Conservation (phyloP, 176 grass and related monocot species). For the Oryza brachyantha region DNA sequence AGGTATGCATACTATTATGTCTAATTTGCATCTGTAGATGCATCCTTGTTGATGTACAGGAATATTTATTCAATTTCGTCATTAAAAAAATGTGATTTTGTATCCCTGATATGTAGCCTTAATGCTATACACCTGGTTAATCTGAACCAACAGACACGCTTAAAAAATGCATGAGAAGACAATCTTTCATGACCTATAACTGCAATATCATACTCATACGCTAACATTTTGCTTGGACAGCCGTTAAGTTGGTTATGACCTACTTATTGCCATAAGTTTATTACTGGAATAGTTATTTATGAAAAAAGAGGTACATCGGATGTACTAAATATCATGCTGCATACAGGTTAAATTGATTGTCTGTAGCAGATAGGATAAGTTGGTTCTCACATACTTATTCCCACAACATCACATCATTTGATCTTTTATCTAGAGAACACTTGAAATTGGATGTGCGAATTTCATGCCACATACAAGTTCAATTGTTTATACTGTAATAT, state of each 20-base stretch:
- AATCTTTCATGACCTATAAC: slow-evolving; percentile 1
- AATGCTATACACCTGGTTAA: not conserved
- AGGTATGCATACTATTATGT: slow-evolving; percentile 40
- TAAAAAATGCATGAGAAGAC: not conserved
- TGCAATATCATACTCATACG: slow-evolving; percentile 7
- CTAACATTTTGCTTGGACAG: not conserved
- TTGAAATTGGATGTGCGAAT: not conserved
- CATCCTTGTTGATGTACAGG: slow-evolving; percentile 16
- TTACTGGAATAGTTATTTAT: not conserved
- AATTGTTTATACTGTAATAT: slow-evolving; percentile 22
- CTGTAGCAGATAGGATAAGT: not conserved
- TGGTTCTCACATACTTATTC: not conserved
- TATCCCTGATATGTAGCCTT: slow-evolving; percentile 12
- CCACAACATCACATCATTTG: not conserved
- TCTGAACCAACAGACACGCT: slow-evolving; percentile 10
- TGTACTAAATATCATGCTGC: slow-evolving; percentile 11
- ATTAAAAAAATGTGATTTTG: slow-evolving; percentile 16
- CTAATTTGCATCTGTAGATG: not conserved
- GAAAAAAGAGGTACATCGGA: not conserved
- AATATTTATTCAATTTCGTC: not conserved
- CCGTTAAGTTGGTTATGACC: slow-evolving; percentile 10
- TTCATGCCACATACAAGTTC: slow-evolving; percentile 13
- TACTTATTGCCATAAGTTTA: not conserved
- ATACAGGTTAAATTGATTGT: slow-evolving; percentile 17
- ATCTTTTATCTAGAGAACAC: not conserved